Base-by-base conservation (phyloP, 306 rosid species). In the Echinosophora koreensis region DNA sequence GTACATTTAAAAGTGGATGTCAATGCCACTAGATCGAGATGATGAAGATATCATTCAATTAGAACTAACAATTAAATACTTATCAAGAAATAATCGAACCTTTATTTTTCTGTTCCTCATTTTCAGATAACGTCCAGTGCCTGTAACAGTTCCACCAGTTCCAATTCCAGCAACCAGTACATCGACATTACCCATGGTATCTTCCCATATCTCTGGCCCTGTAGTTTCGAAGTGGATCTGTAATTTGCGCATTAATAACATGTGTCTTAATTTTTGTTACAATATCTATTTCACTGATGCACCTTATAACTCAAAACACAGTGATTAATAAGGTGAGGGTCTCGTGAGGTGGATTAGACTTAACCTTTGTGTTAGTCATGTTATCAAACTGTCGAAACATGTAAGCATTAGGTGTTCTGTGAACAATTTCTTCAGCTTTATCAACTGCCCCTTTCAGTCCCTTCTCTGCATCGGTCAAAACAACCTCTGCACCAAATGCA, bases 161-260 rank as follows among this genome's bases (percentile, higher is more conserved):
- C 98, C 98, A 80, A 95, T 88, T 76, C 91, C 87, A 78, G 97
- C 97, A 83, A 95, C 95, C 69, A 92, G 85, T 56, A 90, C 80
- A 80, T 95, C 98, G 82, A 90, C 84, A 66, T 71, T 89, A 56
- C 98, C 97, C 87, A 94, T 57, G 73, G 98, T 94, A 79, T 94
- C 98, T 88, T 92, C 97, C 98, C 98, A 94, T 86, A 94, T 94
- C 84, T 94, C 98, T 67, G 98, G 98, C 64, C 97, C 98, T 60
- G 98, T 94, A 73, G 97, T 89, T 87, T 92, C 96, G 77, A 90
- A 94, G 90, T 95, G 98, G 72, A 92, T 88, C 97, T 92, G 98
- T 80, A 87, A 86, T 84, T 88, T 81, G 69, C 44, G 72, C 65
- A 85, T 72, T 66, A 82, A 82, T 66, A 39, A 82, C 27, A 76